Evolutionary conservation across 179 eudicot genomes (phyloP).

Genomic region (Pouteria campechiana): DNA sequence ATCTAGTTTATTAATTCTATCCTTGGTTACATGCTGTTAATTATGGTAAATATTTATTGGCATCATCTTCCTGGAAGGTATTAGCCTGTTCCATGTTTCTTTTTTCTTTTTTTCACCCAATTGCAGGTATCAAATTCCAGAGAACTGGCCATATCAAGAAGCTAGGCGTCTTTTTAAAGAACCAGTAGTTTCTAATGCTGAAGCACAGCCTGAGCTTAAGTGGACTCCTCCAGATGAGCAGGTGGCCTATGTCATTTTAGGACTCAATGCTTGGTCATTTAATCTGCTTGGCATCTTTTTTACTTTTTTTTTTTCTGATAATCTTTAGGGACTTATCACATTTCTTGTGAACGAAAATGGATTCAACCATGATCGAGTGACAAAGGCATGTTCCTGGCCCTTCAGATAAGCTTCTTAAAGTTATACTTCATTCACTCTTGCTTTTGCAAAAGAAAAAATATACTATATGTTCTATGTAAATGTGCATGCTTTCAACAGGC

Average conservation of each 20-base stretch:
- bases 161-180: constrained; percentile 81
- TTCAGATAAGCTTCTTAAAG: too few species aligned
- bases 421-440: too few species aligned
- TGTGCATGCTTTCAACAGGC: too few species aligned
- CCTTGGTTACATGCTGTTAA: too few species aligned
- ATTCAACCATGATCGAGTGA: constrained; percentile 75
- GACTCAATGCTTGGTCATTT: background rate
- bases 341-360: constrained; percentile 92
- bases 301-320: constrained; percentile 2
- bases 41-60: too few species aligned
- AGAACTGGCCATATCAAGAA: constrained; percentile 92
- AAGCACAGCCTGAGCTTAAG: constrained; percentile 66
- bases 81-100: background rate
- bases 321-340: constrained; percentile 63
- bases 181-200: constrained; percentile 54
- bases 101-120: background rate
- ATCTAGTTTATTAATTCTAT: too few species aligned
- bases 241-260: constrained; percentile 21
- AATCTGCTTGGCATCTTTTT: background rate
- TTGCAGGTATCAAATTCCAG: constrained; percentile 75
- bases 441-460: too few species aligned
- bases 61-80: too few species aligned
- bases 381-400: too few species aligned
- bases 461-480: too few species aligned
- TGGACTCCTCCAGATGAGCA: constrained; percentile 96